Base-by-base conservation (phyloP, 306 rosid genomes). In the Quercus aquifolioides region DNA sequence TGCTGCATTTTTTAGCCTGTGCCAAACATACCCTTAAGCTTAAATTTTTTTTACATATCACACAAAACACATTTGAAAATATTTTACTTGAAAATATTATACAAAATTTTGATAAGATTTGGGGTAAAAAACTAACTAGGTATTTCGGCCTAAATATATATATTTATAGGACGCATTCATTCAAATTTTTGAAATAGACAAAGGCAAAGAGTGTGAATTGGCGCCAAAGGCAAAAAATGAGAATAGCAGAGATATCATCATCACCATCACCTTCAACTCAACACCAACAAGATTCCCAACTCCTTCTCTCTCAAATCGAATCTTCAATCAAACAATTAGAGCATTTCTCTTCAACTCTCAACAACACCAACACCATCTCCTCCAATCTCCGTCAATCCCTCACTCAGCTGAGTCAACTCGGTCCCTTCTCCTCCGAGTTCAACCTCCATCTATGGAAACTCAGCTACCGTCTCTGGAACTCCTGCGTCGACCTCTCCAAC, bases 381-480 rank as follows among this genome's bases (percentile, higher is more conserved):
- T 74, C 26, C 18, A 88, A 90, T 74, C 96, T 95, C 81, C 84
- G 94, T 17, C 83, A 76, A 46, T 25, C 30, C 80, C 82, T 91
- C 14, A 76, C 80, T 78, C 88, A 87, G 13, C 80, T 92, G 19
- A 82, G 78, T 67, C 96, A 87, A 55, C 80, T 72, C 54, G 70
- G 85, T 21, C 95, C 96, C 2, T 79, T 92, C 73, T 73, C 94
- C 4, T 88, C 90, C 86, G 82, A 95, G 5, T 28, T 82, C 67
- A 90, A 88, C 77, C 93, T 95, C 71, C 89, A 77, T 35, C 72
- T 92, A 21, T 95, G 98, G 99, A 95, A 95, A 73, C 93, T 95
- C 79, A 89, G 96, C 69, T 95, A 86, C 76, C 98, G 97, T 76
- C 97, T 95, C 81, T 95, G 99, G 99, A 95, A 95, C 63, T 86